Evolutionary conservation across 352 stramenopile species (phyloP), one percentile per base, ranked within the genome.

Genomic region (Phytopythium kandeliae): DNA sequence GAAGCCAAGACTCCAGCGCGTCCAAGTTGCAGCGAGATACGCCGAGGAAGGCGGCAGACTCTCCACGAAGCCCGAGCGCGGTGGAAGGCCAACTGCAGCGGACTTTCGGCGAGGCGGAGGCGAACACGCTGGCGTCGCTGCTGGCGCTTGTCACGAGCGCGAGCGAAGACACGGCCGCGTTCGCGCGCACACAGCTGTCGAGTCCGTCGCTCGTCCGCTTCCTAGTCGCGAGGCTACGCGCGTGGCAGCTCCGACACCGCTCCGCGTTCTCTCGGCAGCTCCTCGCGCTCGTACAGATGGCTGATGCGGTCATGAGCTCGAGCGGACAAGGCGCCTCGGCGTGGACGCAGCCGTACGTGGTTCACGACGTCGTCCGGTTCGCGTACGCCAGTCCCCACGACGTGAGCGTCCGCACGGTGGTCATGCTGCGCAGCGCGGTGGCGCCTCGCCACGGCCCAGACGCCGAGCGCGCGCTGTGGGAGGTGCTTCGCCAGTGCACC

Each of bases 401-500:
- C 8, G 57, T 54, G 26, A 55, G 53, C 17, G 66, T 34, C 41
- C 70, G 51, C 48, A 59, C 62, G 25, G 54, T 68, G 12, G 48
- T 48, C 3, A 48, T 82, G 45, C 33, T 85, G 22, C 65, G 45
- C 0, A 80, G 15, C 63, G 49, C 4, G 64, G 85, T 15, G 58
- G 55, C 38, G 17, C 22, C 17, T 10, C n/a, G 33, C 50, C 51
- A 41, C n/a, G 54, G 41, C 17, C 42, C 38, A 3, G 57, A 55
- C 44, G 34, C 34, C 28, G 51, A 59, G 44, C 42, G 45, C 10
- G 48, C 55, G 28, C 28, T 87, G 24, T 89, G 76, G 78, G 49
- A 62, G 28, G 49, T 85, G 37, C 30, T 90, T 22, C 61, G 77
- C 28, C 65, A 79, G 34, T 90, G 78, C 36, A 86, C 76, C 2